Percentiles rank a stretch among this genome's conserved stretches.
phyloP scores from a whole-genome alignment of 176 grass and related monocot genomes.

The Thinopyrum elongatum region DNA sequence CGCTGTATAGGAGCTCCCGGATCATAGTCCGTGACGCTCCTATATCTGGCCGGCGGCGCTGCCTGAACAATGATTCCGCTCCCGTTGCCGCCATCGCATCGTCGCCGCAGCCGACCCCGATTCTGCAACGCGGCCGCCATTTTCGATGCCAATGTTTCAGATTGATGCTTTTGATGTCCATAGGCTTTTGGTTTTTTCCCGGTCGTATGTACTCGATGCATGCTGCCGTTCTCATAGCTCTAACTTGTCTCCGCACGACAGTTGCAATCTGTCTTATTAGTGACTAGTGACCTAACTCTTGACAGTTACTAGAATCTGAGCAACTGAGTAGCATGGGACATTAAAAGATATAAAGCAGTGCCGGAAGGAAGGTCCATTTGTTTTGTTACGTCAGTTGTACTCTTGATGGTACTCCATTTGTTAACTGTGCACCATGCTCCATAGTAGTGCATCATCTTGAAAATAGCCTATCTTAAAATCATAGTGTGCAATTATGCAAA shows the following conservation, averaged over 20 bases:
- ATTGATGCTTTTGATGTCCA: background rate
- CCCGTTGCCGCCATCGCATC: background rate
- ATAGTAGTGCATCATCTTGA: background rate
- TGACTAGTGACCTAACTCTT: background rate
- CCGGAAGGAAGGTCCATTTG: background rate
- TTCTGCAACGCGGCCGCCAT: background rate
- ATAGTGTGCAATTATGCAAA: background rate
- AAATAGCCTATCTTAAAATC: background rate
- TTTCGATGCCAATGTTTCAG: background rate
- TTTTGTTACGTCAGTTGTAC: background rate
- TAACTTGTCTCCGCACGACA: background rate
- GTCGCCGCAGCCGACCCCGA: too few species aligned
- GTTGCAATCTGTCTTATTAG: background rate
- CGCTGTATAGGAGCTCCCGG: too few species aligned
- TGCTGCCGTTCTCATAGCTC: background rate
- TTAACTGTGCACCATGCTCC: background rate
- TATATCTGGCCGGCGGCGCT: background rate
- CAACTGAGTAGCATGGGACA: background rate
- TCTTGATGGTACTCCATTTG: background rate
- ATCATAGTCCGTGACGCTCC: background rate
- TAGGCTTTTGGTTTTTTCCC: background rate
- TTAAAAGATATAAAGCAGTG: background rate
- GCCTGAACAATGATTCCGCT: background rate
- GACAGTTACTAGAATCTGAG: background rate
- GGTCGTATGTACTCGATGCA: background rate